Evolutionary conservation across 345 rosid genomes (phyloP).

Genomic region (Eucalyptus caleyi): DNA sequence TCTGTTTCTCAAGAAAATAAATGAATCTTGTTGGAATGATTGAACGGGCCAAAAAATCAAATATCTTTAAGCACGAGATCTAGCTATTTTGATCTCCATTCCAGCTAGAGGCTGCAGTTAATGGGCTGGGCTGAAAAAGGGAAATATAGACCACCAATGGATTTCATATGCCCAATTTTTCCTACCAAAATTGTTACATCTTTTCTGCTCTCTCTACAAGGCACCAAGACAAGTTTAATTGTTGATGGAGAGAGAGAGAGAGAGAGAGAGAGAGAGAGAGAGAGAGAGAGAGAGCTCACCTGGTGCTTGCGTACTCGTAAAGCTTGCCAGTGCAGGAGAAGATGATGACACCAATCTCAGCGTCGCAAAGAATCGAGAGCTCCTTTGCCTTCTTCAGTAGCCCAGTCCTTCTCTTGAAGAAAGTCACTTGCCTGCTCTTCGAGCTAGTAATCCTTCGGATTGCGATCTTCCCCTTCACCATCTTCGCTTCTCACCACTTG

Average conservation of each 20-base stretch:
- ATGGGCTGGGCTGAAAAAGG: not conserved
- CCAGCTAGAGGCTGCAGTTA: not conserved
- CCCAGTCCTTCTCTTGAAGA: conserved; percentile 2
- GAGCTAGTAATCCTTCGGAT: not conserved
- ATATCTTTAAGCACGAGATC: not conserved
- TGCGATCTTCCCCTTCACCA: conserved; percentile 2
- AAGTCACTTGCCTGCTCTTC: conserved; percentile 2
- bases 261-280: not conserved
- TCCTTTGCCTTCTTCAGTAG: conserved; percentile 1
- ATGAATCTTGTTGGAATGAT: not conserved
- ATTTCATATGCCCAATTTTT: not conserved
- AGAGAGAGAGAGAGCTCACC: not conserved
- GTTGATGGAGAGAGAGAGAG: not conserved
- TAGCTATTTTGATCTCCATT: not conserved
- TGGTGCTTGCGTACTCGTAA: not conserved
- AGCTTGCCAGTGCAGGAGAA: conserved; percentile 4
- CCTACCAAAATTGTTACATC: not conserved
- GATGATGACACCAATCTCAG: not conserved
- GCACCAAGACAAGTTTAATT: not conserved
- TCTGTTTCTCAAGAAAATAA: not conserved
- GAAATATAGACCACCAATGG: not conserved
- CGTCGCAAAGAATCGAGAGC: conserved; percentile 1
- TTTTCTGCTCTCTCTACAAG: not conserved
- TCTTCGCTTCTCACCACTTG: not conserved
- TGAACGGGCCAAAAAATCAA: not conserved